A percentile compares a stretch with the other conserved stretches of the same genome.
Evolutionary conservation across 805 yeast genomes (phyloP).

Genomic region (Lachancea lanzarotensis): DNA sequence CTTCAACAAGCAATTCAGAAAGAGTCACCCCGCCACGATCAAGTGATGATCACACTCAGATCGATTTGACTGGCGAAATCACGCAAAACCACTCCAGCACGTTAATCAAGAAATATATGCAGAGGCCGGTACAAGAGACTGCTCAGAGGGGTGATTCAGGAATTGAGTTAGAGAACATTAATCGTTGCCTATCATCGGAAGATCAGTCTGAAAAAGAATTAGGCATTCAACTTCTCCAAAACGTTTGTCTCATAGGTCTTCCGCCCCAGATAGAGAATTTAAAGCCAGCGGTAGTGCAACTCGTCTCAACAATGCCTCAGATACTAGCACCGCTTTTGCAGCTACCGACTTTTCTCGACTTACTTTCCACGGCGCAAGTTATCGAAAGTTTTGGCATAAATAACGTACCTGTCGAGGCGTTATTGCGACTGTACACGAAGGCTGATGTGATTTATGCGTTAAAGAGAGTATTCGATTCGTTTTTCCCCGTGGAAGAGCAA

Average conservation of each 20-base stretch:
- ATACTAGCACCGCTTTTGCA: constrained; percentile 29
- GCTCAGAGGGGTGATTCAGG: background rate
- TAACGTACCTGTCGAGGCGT: constrained; percentile 13
- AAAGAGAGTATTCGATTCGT: constrained; percentile 12
- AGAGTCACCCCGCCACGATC: constrained; percentile 3
- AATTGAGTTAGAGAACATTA: constrained; percentile 7
- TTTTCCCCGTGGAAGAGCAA: constrained; percentile 15
- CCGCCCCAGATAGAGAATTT: constrained; percentile 14
- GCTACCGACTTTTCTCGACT: constrained; percentile 22
- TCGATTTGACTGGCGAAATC: constrained; percentile 29
- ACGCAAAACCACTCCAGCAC: constrained; percentile 19
- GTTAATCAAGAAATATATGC: constrained; percentile 24
- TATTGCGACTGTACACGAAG: constrained; percentile 13
- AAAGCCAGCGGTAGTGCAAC: constrained; percentile 13
- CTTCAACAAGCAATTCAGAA: constrained; percentile 11
- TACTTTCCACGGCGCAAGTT: constrained; percentile 23
- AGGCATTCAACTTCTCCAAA: constrained; percentile 16
- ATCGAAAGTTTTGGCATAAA: constrained; percentile 32
- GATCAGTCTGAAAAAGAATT: constrained; percentile 21
- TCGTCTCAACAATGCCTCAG: constrained; percentile 25
- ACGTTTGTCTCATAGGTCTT: background rate
- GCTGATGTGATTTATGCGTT: constrained; percentile 6
- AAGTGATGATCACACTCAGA: constrained; percentile 7
- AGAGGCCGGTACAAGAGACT: constrained; percentile 4
- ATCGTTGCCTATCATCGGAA: constrained; percentile 16